A percentile compares a stretch with the other conserved stretches of the same genome.
These are phyloP conservation scores for Prinsepia uniflora DNA, from an alignment of 306 rosid genomes.

Conservation along the genomic window DNA sequence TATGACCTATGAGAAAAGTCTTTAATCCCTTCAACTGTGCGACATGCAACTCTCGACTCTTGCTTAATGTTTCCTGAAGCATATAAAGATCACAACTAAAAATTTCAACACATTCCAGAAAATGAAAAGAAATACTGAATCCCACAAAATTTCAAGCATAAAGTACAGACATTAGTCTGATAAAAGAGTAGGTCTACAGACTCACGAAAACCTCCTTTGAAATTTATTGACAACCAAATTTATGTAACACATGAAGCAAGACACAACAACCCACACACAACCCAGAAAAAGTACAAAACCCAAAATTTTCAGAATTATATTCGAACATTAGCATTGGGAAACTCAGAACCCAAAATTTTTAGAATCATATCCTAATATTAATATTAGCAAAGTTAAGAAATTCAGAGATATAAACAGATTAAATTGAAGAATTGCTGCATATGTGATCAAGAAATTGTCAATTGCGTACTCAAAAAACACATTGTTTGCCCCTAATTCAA, in stretches of 20 bases:
- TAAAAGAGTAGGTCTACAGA: neutral
- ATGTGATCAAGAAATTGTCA: neutral
- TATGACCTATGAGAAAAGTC: neutral
- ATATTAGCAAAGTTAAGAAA: neutral
- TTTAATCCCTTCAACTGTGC: neutral
- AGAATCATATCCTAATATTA: neutral
- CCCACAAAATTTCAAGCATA: neutral
- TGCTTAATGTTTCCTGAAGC: neutral
- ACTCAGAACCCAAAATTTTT: neutral
- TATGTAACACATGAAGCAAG: neutral
- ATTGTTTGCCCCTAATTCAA: neutral
- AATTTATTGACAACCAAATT: neutral
- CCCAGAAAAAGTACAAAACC: slow-evolving; percentile 1
- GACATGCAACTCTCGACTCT: neutral
- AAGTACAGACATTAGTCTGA: neutral
- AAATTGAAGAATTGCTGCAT: neutral
- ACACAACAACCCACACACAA: neutral
- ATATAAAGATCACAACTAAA: neutral
- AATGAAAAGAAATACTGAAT: neutral
- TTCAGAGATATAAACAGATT: neutral
- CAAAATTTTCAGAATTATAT: neutral
- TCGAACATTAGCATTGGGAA: neutral
- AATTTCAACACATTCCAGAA: neutral
- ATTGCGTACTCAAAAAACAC: neutral
- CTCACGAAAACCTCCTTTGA: neutral